Evolutionary conservation across 164 flowering plant genomes (phyloP).

Genomic region (grape (Vitis vinifera)): ASM3070453v1 NC_081807.1:10190501-10191000

Average conservation of each 20-base stretch:
- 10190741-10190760: constrained; percentile 73
- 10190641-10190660: neutral
- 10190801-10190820: constrained; percentile 37
- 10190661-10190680: neutral
- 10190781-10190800: constrained; percentile 54
- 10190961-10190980: constrained; percentile 6
- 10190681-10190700: constrained; percentile 80
- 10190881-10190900: constrained; percentile 50
- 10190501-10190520: too few relatives aligned
- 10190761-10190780: constrained; percentile 90
- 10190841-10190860: constrained; percentile 59
- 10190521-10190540: too few relatives aligned
- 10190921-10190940: constrained; percentile 70
- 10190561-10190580: too few relatives aligned
- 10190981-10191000: constrained; percentile 10
- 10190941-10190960: constrained; percentile 20
- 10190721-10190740: constrained; percentile 87
- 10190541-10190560: too few relatives aligned
- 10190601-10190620: too few relatives aligned
- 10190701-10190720: constrained; percentile 95
- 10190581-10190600: too few relatives aligned
- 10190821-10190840: constrained; percentile 64
- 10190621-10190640: neutral
- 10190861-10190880: constrained; percentile 64
- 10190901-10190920: constrained; percentile 74